Evolutionary conservation across 2,329 filamentous ascomycete genomes (phyloP), one percentile per base, ranked within the genome.

Genomic region (Scedosporium apiospermum): DNA sequence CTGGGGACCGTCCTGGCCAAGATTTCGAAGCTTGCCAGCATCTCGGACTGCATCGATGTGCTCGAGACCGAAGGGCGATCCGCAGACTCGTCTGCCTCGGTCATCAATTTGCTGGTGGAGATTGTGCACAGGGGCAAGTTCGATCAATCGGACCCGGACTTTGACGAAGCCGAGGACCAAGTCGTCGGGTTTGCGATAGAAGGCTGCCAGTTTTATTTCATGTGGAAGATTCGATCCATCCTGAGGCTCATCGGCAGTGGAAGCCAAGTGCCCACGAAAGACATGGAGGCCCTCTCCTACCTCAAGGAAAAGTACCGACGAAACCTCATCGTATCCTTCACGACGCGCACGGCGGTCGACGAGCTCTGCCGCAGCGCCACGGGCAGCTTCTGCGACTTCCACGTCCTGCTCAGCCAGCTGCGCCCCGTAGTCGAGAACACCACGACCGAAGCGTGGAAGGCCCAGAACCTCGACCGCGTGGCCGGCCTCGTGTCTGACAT

Each of bases 181-280:
- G 80, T 95, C 53, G 87, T 91, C 6, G 80, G 85, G 1, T 88
- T 88, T 68, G 88, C 91, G 34, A 89, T 96, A 69, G 88, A 89
- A 66, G 82, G 87, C 1, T 81, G 89, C 60, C 82, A 92, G 57
- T 91, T 96, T 75, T 98, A 97, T 76, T 96, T 97, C 71, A 91
- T 96, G 86, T 99, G 95, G 95, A 93, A 95, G 71, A 83, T 89
- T 23, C 83, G 85, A 61, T 78, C 81, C 61, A 70, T 91, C 64
- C 78, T 80, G 65, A 77, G 80, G 62, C 74, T 82, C 16, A 73
- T 90, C 42, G 76, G 80, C 16, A 79, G 80, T 27, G 81, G 85
- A 53, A 80, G 78, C 3, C 81, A 76, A 61, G 74, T 91, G 62
- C 69, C 84, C 1, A 79, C 84, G 59, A 73, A 77, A 6, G 82